Evolutionary conservation across 169 alveolate genomes (phyloP).

Genomic region (Cystoisospora suis): DNA sequence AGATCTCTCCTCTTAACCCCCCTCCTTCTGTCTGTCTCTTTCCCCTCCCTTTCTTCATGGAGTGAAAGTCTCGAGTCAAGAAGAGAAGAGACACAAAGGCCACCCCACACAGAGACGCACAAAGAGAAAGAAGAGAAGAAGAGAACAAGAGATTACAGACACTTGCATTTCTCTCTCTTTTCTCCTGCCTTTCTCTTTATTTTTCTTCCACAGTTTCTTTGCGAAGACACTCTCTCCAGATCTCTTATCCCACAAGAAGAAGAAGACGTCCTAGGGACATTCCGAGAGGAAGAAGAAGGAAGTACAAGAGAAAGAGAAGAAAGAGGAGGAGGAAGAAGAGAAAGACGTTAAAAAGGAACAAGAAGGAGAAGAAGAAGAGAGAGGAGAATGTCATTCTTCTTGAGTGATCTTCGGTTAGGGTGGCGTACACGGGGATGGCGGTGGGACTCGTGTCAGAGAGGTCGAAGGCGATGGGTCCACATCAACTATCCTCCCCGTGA

Average conservation of each 20-base stretch:
- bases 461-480: slow-evolving; percentile 65
- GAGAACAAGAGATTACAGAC: no score
- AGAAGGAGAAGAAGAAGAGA: background rate
- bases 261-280: background rate
- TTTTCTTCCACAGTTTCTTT: background rate
- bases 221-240: background rate
- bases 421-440: slow-evolving; percentile 65
- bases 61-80: no score
- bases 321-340: background rate
- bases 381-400: background rate
- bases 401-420: slow-evolving; percentile 24
- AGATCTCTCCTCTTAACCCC: background rate
- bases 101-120: no score
- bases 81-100: no score
- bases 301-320: background rate
- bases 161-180: no score
- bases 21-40: background rate
- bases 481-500: slow-evolving; percentile 65
- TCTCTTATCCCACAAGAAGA: background rate
- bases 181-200: background rate
- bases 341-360: background rate
- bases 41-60: background rate
- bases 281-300: background rate
- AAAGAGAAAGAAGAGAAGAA: no score
- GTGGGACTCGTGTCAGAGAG: slow-evolving; percentile 57